A percentile compares a stretch with the other conserved stretches of the same genome.
These are phyloP conservation scores for Sideroxylon spinosum DNA, from an alignment of 179 eudicot species.

Conservation along the genomic window DNA sequence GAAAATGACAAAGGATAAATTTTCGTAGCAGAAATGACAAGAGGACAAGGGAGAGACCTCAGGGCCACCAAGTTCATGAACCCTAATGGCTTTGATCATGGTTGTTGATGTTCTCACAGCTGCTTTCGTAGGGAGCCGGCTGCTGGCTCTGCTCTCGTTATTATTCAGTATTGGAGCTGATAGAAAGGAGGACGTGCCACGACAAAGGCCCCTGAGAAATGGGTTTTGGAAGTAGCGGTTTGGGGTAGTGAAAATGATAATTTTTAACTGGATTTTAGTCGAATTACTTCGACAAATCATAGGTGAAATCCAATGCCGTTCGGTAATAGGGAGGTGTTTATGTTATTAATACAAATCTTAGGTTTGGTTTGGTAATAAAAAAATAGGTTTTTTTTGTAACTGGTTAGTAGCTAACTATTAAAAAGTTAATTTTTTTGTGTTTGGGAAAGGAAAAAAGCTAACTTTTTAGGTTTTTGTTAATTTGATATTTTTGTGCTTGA, in stretches of 20 bases:
- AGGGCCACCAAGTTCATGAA: constrained; percentile 68
- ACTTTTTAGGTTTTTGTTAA: no score
- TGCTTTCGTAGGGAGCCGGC: background rate
- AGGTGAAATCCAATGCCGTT: background rate
- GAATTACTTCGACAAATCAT: background rate
- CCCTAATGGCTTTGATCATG: constrained; percentile 81
- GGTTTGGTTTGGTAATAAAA: no score
- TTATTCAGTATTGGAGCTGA: background rate
- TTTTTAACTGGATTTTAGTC: background rate
- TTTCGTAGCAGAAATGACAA: no score
- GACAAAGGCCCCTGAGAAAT: background rate
- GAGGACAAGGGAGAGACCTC: constrained; percentile 32
- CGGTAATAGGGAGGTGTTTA: no score
- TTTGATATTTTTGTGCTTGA: no score
- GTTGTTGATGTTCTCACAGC: constrained; percentile 17
- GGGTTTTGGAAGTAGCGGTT: background rate
- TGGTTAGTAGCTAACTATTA: no score
- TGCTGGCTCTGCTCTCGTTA: background rate
- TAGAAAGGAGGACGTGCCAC: background rate
- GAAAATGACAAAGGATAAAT: no score
- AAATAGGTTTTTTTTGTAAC: no score
- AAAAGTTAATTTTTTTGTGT: no score
- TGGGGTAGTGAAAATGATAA: background rate
- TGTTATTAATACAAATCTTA: no score
- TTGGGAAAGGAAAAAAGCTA: no score